Conservation (phyloP, 2,329 filamentous ascomycete genomes). For the Alternaria postmessia region DNA sequence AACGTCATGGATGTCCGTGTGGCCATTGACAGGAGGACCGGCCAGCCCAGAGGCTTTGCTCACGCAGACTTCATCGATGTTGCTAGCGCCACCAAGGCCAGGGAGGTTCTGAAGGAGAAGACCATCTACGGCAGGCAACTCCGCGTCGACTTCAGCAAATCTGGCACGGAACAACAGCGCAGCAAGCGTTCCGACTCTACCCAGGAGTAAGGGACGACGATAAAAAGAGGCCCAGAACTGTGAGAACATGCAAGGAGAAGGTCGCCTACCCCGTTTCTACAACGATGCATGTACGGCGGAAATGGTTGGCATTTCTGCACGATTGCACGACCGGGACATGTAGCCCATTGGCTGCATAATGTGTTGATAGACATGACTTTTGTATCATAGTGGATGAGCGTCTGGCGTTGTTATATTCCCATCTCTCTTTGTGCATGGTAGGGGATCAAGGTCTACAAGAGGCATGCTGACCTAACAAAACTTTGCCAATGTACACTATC, state of each 20-base stretch:
- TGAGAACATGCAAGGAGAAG: neutral
- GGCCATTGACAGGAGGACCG: constrained; percentile 81
- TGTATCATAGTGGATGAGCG: constrained; percentile 44
- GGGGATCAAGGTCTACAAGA: constrained; percentile 8
- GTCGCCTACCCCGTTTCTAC: neutral
- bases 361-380: constrained; percentile 33
- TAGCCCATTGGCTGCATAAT: constrained; percentile 29
- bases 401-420: constrained; percentile 37
- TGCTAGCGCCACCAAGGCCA: constrained; percentile 69
- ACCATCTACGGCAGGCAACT: constrained; percentile 72
- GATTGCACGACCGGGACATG: constrained; percentile 21
- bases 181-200: constrained; percentile 25
- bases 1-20: constrained; percentile 80
- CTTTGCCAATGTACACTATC: neutral
- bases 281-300: constrained; percentile 1
- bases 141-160: constrained; percentile 68
- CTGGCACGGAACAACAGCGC: constrained; percentile 18
- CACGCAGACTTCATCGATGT: constrained; percentile 81
- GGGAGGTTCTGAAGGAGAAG: constrained; percentile 64
- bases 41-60: constrained; percentile 82
- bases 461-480: constrained; percentile 21
- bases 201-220: constrained; percentile 16
- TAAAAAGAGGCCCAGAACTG: neutral
- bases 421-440: constrained; percentile 32
- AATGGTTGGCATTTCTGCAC: constrained; percentile 10